These are phyloP conservation scores for Gossypium gossypioides DNA, from an alignment of 441 rosid species.

Conservation along the genomic window DNA sequence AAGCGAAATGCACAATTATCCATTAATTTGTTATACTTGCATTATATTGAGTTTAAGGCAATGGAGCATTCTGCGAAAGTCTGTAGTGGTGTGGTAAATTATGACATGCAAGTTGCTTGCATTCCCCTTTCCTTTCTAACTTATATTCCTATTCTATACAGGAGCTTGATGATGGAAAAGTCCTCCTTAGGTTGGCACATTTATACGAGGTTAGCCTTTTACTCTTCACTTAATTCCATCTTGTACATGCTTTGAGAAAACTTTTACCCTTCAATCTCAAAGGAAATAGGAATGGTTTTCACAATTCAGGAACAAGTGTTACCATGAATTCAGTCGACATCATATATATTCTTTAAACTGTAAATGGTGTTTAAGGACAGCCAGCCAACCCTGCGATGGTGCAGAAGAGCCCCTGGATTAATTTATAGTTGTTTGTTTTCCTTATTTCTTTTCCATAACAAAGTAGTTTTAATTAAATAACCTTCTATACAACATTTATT, in stretches of 20 bases:
- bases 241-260: not conserved
- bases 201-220: slow-evolving; percentile 40
- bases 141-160: slow-evolving; percentile 17
- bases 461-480: not conserved
- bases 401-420: not conserved
- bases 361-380: not conserved
- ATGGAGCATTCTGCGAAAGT: not conserved
- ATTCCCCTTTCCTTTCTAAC: slow-evolving; percentile 2
- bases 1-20: slow-evolving; percentile 18
- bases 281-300: not conserved
- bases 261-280: not conserved
- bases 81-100: not conserved
- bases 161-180: slow-evolving; percentile 53
- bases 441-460: not conserved
- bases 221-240: slow-evolving; percentile 7
- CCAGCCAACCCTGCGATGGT: not conserved
- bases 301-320: not conserved
- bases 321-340: not conserved
- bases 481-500: not conserved
- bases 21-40: not conserved
- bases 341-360: not conserved
- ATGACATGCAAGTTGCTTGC: slow-evolving; percentile 7
- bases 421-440: not conserved
- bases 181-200: slow-evolving; percentile 63
- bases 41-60: not conserved